Conservation (phyloP, 1,284 basidiomycete genomes). For the Pholiota adiposa region DNA sequence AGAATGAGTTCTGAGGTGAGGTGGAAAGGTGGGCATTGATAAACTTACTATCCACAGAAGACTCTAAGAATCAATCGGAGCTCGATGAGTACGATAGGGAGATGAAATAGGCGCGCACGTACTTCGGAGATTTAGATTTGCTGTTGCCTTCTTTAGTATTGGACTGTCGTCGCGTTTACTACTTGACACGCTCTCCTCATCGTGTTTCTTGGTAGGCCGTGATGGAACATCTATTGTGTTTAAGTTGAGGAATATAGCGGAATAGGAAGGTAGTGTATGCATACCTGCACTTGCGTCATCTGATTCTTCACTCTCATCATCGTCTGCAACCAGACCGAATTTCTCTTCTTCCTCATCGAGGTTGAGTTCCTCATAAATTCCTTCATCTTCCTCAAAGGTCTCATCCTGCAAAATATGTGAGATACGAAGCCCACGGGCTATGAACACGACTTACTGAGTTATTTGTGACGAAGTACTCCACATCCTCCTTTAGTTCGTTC, state of each 20-base stretch:
- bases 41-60: conserved; percentile 48
- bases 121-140: conserved; percentile 67
- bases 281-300: conserved; percentile 76
- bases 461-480: conserved; percentile 95
- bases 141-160: conserved; percentile 73
- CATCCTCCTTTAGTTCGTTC: conserved; percentile 88
- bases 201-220: conserved; percentile 73
- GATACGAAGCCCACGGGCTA: not conserved
- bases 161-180: conserved; percentile 80
- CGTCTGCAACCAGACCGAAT: conserved; percentile 80
- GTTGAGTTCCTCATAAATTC: conserved; percentile 97
- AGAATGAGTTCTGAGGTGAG: conserved; percentile 1
- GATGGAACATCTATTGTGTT: conserved; percentile 56
- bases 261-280: conserved; percentile 12
- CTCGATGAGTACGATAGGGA: conserved; percentile 11
- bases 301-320: conserved; percentile 71
- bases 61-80: conserved; percentile 36
- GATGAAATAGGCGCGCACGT: conserved; percentile 20
- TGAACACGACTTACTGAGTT: conserved; percentile 79
- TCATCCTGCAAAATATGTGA: conserved; percentile 72
- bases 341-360: conserved; percentile 97
- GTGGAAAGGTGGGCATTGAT: conserved; percentile 11
- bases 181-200: conserved; percentile 73
- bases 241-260: not conserved
- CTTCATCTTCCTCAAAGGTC: conserved; percentile 97